phyloP scores from a whole-genome alignment of 2,329 filamentous ascomycete genomes.

The Ceratocystis smalleyi region DNA sequence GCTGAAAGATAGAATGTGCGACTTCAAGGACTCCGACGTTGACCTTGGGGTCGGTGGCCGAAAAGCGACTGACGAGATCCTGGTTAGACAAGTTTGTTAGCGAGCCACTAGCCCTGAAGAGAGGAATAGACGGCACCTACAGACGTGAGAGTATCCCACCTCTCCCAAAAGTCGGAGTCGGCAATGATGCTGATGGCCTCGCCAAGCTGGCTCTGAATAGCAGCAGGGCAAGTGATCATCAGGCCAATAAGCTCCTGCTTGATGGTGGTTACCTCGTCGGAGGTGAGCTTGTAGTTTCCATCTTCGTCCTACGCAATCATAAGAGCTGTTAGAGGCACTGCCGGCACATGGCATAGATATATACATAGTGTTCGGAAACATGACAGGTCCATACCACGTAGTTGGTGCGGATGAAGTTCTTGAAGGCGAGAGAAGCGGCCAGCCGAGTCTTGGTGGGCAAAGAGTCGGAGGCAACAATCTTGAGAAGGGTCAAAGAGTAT shows the following conservation, averaged over 20 bases:
- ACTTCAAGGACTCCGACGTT: conserved; percentile 95
- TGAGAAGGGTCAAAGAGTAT: conserved; percentile 77
- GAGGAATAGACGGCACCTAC: conserved; percentile 2
- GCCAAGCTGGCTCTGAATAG: conserved; percentile 83
- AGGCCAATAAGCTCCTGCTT: conserved; percentile 90
- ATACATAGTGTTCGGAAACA: too few relatives aligned
- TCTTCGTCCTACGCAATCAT: conserved; percentile 55
- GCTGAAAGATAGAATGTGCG: conserved; percentile 91
- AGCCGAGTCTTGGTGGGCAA: conserved; percentile 67
- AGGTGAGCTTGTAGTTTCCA: conserved; percentile 75
- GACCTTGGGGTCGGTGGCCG: conserved; percentile 61
- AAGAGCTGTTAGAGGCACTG: background rate
- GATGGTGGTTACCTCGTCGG: conserved; percentile 73
- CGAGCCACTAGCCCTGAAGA: background rate
- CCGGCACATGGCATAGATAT: background rate
- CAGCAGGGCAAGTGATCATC: conserved; percentile 82
- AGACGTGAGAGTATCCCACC: conserved; percentile 81
- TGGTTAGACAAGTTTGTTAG: conserved; percentile 22
- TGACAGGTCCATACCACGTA: conserved; percentile 49
- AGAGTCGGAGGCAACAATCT: conserved; percentile 66
- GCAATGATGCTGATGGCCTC: conserved; percentile 96
- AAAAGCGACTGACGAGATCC: conserved; percentile 80
- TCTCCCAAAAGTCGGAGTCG: conserved; percentile 91
- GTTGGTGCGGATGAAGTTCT: conserved; percentile 91
- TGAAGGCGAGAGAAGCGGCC: conserved; percentile 84